Evolutionary conservation across 768 basidiomycete genomes (phyloP), one percentile per base, ranked within the genome.

Genomic region (Pleurotus giganteus): DNA sequence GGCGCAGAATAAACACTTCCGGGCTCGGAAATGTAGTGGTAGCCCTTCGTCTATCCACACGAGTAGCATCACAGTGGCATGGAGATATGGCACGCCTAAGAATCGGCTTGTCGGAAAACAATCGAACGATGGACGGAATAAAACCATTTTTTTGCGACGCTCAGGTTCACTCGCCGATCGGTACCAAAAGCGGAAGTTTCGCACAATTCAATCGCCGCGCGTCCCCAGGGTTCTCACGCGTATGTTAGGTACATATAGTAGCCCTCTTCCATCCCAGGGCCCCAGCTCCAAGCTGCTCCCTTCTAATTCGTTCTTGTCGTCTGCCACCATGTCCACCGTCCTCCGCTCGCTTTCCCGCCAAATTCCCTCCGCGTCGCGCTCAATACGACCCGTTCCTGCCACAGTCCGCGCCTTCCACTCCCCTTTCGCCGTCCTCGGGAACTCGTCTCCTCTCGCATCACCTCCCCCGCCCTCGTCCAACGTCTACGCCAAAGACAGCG

Each of bases 401-500:
- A 27, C 46, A 2, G 49, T 37, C 15, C 85, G 87, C 57, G 62
- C 78, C 0, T 87, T 89, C 70, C 88, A 86, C 70, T 82, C 86
- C 9, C 84, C 85, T 47, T 85, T 81, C 65, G 76, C 75, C 58
- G 74, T 70, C n/a, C 74, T 83, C 67, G 75, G 76, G 50, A 67
- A 68, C 37, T 66, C 77, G 21, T 66, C 77, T 26, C 64, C 70
- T 29, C 57, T 72, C 17, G 65, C 71, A 23, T 66, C 72, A 24
- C 67, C 64, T 34, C 57, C 73, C 57, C 61, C 74, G 6, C 61
- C 73, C 11, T 61, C 72, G 49, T 63, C 71, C 17, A 54, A 69
- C 11, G 61, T 74, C 9, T 86, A 89, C 69, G 85, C 88, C 66
- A 89, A 88, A 65, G 78, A 86, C 61, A 61, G 70, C 54, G 82